Conservation (phyloP, 2,329 filamentous ascomycete species). For the Aphanocladium album region DNA sequence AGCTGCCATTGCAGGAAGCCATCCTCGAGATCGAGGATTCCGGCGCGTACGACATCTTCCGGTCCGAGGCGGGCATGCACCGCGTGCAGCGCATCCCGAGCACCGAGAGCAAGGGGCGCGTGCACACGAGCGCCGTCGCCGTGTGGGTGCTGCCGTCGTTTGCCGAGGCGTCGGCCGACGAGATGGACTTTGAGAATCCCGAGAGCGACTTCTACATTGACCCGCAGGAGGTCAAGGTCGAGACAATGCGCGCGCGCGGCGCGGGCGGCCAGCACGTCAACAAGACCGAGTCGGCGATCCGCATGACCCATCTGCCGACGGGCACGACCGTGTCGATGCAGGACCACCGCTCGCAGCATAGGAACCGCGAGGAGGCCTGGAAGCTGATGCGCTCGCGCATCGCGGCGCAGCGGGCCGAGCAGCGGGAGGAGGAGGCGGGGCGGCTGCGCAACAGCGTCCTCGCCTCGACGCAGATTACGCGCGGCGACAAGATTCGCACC, state of each 20-base stretch:
- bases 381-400: conserved; percentile 74
- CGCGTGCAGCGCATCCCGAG: conserved; percentile 88
- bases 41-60: conserved; percentile 75
- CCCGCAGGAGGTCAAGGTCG: conserved; percentile 71
- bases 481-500: conserved; percentile 89
- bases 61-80: conserved; percentile 90
- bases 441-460: conserved; percentile 72
- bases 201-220: conserved; percentile 89
- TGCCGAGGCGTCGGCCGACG: conserved; percentile 47
- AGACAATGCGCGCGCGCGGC: conserved; percentile 88
- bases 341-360: conserved; percentile 82
- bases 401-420: conserved; percentile 73
- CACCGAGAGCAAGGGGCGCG: conserved; percentile 85
- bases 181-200: conserved; percentile 70
- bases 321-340: conserved; percentile 87
- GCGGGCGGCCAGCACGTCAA: conserved; percentile 98
- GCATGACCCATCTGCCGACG: conserved; percentile 85
- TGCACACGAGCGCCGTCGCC: conserved; percentile 87
- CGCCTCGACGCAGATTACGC: conserved; percentile 73
- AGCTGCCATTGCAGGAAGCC: conserved; percentile 75
- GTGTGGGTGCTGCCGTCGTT: conserved; percentile 90
- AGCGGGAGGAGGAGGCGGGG: conserved; percentile 74
- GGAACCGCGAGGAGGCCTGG: conserved; percentile 87
- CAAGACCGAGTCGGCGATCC: conserved; percentile 93
- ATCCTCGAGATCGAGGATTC: conserved; percentile 74